Base-by-base conservation (phyloP, 116 monocot genomes). In the Zostera marina region DNA sequence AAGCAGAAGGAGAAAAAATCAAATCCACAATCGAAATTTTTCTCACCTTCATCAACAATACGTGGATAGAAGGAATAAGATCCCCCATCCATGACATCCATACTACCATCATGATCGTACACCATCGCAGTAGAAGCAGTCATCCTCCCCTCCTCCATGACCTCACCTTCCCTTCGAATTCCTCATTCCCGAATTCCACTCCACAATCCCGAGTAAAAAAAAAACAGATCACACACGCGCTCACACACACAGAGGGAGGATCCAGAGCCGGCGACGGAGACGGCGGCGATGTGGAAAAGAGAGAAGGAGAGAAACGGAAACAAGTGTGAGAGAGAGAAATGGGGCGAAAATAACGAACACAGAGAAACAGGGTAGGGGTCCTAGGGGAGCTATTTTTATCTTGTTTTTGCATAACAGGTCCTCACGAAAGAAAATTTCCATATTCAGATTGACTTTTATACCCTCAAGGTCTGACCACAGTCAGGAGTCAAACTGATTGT, bases 1-100 rank as follows among this genome's bases (percentile, higher is more conserved):
- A 56, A 9, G 8, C 11, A 58, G 19, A 38, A 21, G 1, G 8
- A 20, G 14, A 47, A 47, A 17, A 47, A 47, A 47, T n/a, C 47
- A 47, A 51, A 51, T 19, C 20, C 2, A 16, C 49, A 10, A 51
- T 20, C 49, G 12, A 9, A 51, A 3, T 38, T 56, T 10, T 2
- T 22, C 61, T 45, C 61, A 47, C 47, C 46, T 46, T 21, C 47
- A 26, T 61, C 47, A 25, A 41, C 59, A 47, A 45, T 12, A 24
- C 26, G 61, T n/a, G 46, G 61, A 11, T 14, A 13, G 47, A 61
- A 22, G 26, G 61, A 47, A 12, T 45, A 47, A 23, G 47, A 61
- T 9, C 61, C 47, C n/a, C 38, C 39, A n/a, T 39, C 39, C 56
- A 56, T 39, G 17, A 40, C 24, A 24, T 26, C 43, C 43, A 11